Evolutionary conservation across 139 green algal genomes (phyloP).

Genomic region (Chlorella sorokiniana): DNA sequence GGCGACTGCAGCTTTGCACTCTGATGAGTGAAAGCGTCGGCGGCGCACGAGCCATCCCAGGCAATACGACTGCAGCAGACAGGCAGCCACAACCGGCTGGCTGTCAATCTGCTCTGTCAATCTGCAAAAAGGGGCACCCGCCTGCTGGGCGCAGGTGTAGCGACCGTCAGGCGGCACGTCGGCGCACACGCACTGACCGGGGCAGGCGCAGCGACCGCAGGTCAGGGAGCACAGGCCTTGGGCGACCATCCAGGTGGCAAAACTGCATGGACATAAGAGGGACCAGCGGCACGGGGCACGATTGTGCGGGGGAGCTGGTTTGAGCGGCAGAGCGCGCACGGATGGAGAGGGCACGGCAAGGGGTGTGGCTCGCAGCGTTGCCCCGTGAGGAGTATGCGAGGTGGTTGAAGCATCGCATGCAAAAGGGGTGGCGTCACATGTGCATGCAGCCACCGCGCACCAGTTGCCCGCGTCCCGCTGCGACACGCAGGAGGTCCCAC

Average conservation of each 20-base stretch:
- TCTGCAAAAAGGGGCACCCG: too few species aligned
- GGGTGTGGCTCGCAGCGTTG: too few species aligned
- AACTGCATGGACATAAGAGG: background rate
- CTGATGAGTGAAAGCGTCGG: too few species aligned
- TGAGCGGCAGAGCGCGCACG: background rate
- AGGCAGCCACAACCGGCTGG: background rate
- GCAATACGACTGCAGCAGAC: background rate
- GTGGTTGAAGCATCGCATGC: background rate
- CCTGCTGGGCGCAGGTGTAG: slow-evolving; percentile 15
- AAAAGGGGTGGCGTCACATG: background rate
- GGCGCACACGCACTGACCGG: slow-evolving; percentile 7
- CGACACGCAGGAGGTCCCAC: background rate
- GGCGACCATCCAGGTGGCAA: slow-evolving; percentile 4
- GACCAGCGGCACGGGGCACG: background rate
- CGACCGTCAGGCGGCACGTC: background rate
- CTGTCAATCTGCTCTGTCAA: too few species aligned
- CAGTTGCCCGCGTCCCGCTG: slow-evolving; percentile 14
- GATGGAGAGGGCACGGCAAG: too few species aligned
- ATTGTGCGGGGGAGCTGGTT: background rate
- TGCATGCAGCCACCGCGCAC: background rate
- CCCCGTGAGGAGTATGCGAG: too few species aligned
- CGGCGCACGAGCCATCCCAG: too few species aligned
- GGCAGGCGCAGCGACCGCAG: slow-evolving; percentile 17
- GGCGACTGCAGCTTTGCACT: background rate
- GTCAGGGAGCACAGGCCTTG: background rate